These are phyloP conservation scores for Adansonia rubrostipa DNA, from an alignment of 441 rosid species.

Conservation along the genomic window DNA sequence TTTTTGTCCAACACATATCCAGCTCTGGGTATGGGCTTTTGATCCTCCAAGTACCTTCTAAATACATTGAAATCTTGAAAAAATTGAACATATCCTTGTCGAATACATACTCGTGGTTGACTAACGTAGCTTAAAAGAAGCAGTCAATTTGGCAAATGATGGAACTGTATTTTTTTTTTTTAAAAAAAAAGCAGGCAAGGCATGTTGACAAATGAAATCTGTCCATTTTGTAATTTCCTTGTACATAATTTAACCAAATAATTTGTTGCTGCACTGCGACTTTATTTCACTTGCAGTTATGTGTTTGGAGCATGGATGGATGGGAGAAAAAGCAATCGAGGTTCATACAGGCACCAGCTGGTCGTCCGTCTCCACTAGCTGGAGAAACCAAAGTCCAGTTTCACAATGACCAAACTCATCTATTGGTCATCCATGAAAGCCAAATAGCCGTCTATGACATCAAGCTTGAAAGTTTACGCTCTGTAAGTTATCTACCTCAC, in stretches of 20 bases:
- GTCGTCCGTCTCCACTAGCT: constrained; percentile 50
- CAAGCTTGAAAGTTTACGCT: constrained; percentile 61
- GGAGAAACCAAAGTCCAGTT: constrained; percentile 83
- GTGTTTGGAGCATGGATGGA: constrained; percentile 67
- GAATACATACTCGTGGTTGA: too few species aligned
- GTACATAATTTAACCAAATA: background rate
- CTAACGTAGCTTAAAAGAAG: background rate
- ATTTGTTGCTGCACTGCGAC: background rate
- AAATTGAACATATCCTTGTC: too few species aligned
- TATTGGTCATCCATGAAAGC: constrained; percentile 72
- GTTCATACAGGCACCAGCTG: constrained; percentile 59
- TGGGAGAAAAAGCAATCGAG: constrained; percentile 81
- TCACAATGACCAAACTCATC: constrained; percentile 69
- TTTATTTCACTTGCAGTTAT: constrained; percentile 45
- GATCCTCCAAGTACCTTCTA: too few species aligned
- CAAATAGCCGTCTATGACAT: constrained; percentile 67
- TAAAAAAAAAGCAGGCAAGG: background rate
- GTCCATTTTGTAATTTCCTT: background rate
- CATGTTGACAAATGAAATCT: background rate
- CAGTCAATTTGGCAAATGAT: background rate
- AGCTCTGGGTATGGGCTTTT: too few species aligned
- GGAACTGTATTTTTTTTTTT: background rate
- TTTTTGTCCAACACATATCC: too few species aligned
- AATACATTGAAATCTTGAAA: too few species aligned
- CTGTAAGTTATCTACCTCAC: constrained; percentile 43